Evolutionary conservation across 805 yeast genomes (phyloP).

Genomic region (Blastobotrys robertii): DNA sequence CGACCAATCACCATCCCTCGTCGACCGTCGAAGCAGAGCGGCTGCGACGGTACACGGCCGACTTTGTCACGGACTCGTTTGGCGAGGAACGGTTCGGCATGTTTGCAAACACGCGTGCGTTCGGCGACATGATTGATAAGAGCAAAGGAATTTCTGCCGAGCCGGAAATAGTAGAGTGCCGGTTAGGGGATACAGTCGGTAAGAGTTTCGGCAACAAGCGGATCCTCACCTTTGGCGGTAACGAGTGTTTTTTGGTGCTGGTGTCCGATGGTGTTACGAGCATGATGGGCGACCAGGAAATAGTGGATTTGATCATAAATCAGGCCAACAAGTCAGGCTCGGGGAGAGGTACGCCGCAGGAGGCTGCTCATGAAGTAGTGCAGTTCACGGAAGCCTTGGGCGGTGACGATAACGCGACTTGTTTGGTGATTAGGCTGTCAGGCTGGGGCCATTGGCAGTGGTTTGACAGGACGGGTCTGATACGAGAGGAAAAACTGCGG

Average conservation of each 20-base stretch:
- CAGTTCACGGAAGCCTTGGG: constrained; percentile 78
- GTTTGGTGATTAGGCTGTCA: constrained; percentile 62
- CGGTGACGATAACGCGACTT: constrained; percentile 94
- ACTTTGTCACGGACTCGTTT: constrained; percentile 73
- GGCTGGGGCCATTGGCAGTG: constrained; percentile 91
- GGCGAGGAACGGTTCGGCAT: constrained; percentile 81
- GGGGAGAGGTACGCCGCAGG: constrained; percentile 68
- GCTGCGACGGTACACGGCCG: constrained; percentile 52
- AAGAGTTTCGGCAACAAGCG: neutral
- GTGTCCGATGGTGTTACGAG: constrained; percentile 85
- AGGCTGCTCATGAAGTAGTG: constrained; percentile 76
- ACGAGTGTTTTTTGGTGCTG: constrained; percentile 75
- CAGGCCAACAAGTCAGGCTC: constrained; percentile 47
- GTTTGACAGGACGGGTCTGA: constrained; percentile 70
- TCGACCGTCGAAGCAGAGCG: constrained; percentile 70
- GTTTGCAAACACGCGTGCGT: constrained; percentile 86
- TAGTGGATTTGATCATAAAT: constrained; percentile 75
- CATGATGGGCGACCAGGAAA: constrained; percentile 76
- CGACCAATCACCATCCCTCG: constrained; percentile 79
- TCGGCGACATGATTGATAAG: constrained; percentile 81
- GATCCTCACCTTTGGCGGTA: constrained; percentile 51
- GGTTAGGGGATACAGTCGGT: constrained; percentile 46
- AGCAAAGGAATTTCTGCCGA: constrained; percentile 82
- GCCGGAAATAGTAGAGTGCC: constrained; percentile 68
- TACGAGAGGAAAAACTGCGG: constrained; percentile 61